phyloP scores from a whole-genome alignment of 306 rosid species.

The Citrullus colocynthis region DNA sequence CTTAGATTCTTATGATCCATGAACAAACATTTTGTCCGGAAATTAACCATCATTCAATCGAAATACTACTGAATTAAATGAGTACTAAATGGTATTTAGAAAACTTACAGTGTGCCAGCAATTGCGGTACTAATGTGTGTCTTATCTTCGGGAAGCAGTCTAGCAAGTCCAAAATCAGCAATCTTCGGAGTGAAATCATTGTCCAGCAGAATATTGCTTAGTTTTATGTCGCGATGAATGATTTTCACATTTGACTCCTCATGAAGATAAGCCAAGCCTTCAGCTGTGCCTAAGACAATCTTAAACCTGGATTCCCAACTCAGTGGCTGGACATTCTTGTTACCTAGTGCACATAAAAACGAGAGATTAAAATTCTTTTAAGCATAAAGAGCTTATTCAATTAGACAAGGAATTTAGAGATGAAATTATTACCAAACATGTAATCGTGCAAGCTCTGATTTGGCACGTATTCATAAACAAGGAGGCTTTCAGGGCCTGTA shows the following conservation, averaged over 20 bases:
- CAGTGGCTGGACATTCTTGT: conserved; percentile 21
- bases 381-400: not conserved
- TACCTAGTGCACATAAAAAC: conserved; percentile 2
- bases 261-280: conserved; percentile 62
- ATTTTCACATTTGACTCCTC: conserved; percentile 44
- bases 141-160: conserved; percentile 22
- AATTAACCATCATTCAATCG: not conserved
- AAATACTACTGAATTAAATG: not conserved
- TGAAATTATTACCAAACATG: conserved; percentile 26
- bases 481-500: conserved; percentile 66
- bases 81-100: not conserved
- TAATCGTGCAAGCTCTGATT: conserved; percentile 46
- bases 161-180: conserved; percentile 55
- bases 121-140: conserved; percentile 40
- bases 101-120: conserved; percentile 47
- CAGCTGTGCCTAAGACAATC: conserved; percentile 50
- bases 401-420: not conserved
- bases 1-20: not conserved
- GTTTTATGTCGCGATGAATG: conserved; percentile 57
- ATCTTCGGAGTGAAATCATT: conserved; percentile 46
- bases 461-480: conserved; percentile 54
- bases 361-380: not conserved
- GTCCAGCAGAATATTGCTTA: conserved; percentile 52
- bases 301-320: conserved; percentile 45
- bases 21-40: not conserved